These are phyloP conservation scores for Knoxia roxburghii DNA, from an alignment of 257 asterid genomes.

Conservation along the genomic window DNA sequence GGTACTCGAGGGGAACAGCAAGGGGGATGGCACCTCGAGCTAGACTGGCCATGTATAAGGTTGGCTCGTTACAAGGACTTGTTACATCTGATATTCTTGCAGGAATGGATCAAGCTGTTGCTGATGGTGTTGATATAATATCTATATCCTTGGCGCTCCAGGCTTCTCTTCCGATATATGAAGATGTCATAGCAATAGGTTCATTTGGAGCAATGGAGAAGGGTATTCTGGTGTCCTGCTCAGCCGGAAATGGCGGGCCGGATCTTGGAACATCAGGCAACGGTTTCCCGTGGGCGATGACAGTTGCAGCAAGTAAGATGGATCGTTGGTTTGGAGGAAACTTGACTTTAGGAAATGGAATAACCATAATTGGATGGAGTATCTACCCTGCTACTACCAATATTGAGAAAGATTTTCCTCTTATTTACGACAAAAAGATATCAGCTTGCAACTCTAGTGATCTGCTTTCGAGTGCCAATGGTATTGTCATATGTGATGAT, in stretches of 20 bases:
- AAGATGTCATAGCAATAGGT: slow-evolving; percentile 10
- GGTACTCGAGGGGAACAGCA: slow-evolving; percentile 20
- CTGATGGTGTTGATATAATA: slow-evolving; percentile 20
- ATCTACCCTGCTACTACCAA: neutral
- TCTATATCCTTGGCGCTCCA: slow-evolving; percentile 10
- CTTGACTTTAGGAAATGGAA: slow-evolving; percentile 15
- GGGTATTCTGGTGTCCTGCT: slow-evolving; percentile 13
- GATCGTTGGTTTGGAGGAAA: slow-evolving; percentile 18
- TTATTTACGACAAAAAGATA: slow-evolving; percentile 7
- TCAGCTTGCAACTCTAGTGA: slow-evolving; percentile 2
- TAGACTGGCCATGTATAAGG: slow-evolving; percentile 15
- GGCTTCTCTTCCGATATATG: neutral
- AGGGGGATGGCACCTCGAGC: slow-evolving; percentile 22
- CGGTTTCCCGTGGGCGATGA: slow-evolving; percentile 18
- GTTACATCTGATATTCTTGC: slow-evolving; percentile 13
- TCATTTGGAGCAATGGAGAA: slow-evolving; percentile 19
- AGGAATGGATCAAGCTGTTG: slow-evolving; percentile 19
- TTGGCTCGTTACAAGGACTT: neutral
- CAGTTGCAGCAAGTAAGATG: slow-evolving; percentile 13
- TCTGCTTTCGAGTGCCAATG: slow-evolving; percentile 2
- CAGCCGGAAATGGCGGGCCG: slow-evolving; percentile 20
- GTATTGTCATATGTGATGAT: neutral
- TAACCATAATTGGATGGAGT: slow-evolving; percentile 9
- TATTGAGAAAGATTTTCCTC: neutral
- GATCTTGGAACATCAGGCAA: neutral